These are phyloP conservation scores for Talaromyces sp. DNA, from an alignment of 2,329 filamentous ascomycete genomes.

Conservation along the genomic window DNA sequence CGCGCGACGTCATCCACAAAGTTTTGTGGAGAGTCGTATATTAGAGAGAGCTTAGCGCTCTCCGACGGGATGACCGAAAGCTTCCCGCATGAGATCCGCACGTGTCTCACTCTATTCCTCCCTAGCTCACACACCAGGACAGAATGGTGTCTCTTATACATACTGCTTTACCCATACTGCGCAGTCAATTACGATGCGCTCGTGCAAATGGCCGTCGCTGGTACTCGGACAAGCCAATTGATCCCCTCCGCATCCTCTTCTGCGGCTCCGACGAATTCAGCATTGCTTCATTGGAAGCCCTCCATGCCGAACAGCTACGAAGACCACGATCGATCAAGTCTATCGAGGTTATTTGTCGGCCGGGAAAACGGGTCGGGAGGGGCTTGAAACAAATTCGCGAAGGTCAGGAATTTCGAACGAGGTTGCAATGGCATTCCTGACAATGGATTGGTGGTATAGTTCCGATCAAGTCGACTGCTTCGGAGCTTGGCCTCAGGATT, in stretches of 20 bases:
- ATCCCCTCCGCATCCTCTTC: slow-evolving; percentile 79
- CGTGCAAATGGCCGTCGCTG: slow-evolving; percentile 15
- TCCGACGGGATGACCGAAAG: neutral
- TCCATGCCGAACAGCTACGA: slow-evolving; percentile 58
- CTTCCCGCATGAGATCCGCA: slow-evolving; percentile 12
- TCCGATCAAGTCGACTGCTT: slow-evolving; percentile 66
- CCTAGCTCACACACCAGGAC: neutral
- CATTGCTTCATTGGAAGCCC: slow-evolving; percentile 67
- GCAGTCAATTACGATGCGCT: slow-evolving; percentile 19
- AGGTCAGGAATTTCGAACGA: slow-evolving; percentile 48
- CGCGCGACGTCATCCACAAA: neutral
- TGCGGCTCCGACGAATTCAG: slow-evolving; percentile 94
- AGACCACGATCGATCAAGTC: slow-evolving; percentile 61
- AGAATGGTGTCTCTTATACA: slow-evolving; percentile 5
- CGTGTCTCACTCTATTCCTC: neutral
- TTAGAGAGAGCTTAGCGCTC: neutral
- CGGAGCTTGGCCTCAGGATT: slow-evolving; percentile 61
- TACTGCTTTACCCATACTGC: slow-evolving; percentile 24
- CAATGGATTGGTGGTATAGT: slow-evolving; percentile 47
- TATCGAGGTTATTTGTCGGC: slow-evolving; percentile 80
- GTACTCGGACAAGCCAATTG: slow-evolving; percentile 32
- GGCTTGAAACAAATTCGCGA: slow-evolving; percentile 66
- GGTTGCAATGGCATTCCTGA: neutral
- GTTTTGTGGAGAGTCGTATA: slow-evolving; percentile 10
- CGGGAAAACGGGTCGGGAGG: slow-evolving; percentile 73